Base-by-base conservation (phyloP, 257 asterid genomes). In the Solanum commersonii region DNA sequence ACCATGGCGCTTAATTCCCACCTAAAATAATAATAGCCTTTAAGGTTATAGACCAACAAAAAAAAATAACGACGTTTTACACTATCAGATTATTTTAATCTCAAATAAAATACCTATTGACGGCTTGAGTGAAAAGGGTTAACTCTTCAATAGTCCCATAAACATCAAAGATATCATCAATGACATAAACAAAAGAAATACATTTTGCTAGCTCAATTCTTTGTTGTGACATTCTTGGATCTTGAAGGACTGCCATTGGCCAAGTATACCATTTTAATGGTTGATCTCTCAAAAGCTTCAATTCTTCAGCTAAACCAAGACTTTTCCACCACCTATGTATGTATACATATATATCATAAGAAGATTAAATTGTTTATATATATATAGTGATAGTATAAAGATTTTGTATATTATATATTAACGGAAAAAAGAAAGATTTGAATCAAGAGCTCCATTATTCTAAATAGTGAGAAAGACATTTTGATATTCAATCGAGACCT, bases 261-360 rank as follows among this genome's bases (percentile, higher is more conserved):
- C 94, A 90, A 14, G 89, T 20, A 85, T 92, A 88, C 92, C 92
- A 92, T 89, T 90, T 92, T 31, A 86, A 40, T 33, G 92, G 94
- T 38, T 90, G 94, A 27, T 92, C 84, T 84, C 93, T 87, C 11
- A 91, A 89, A 8, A 71, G 72, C 88, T 90, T 89, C 44, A 92
- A 87, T 2, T 92, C 94, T 67, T 59, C 31, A 0, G 70, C 60
- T 22, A 92, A 78, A 5, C 93, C 91, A 33, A 93, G 86, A 31
- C 81, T 88, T 3, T 33, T 85, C 98, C 95, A 92, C 95, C 96
- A 93, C 87, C 96, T 94, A 84, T 16, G 22, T 59, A 52, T 16
- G 14, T 3, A 13, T 46, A 14, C 56, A 46, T 49, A 49, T 5
- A 49, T 49, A 49, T 49, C 22, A 49, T 49, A 1, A 14, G 22